These are phyloP conservation scores for Candida oleophila DNA, from an alignment of 805 yeast genomes.

Conservation along the genomic window DNA sequence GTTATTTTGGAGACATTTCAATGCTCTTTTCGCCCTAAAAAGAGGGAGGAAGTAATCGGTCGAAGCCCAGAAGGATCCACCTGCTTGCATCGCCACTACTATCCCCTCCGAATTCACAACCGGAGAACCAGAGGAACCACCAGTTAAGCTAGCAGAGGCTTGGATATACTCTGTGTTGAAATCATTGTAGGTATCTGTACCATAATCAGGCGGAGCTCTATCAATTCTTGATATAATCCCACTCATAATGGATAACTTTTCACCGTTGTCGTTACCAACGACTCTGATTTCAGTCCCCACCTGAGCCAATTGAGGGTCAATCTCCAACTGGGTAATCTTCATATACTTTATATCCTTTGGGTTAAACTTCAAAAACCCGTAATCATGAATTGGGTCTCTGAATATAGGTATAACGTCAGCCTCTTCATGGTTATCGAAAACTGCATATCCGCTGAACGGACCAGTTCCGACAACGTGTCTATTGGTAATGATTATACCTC, in stretches of 20 bases:
- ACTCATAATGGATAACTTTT: conserved; percentile 79
- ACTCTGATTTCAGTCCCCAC: conserved; percentile 94
- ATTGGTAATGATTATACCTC: conserved; percentile 88
- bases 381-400: conserved; percentile 94
- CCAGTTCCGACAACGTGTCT: conserved; percentile 96
- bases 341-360: conserved; percentile 72
- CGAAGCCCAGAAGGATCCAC: conserved; percentile 87
- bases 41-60: conserved; percentile 91
- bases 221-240: conserved; percentile 85
- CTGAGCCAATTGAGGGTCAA: conserved; percentile 78
- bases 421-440: conserved; percentile 93
- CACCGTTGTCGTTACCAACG: conserved; percentile 96
- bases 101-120: conserved; percentile 87
- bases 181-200: conserved; percentile 82
- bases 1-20: conserved; percentile 62
- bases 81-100: conserved; percentile 92
- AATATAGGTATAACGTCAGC: conserved; percentile 81
- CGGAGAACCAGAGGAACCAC: conserved; percentile 95
- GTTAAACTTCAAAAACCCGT: conserved; percentile 81
- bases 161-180: conserved; percentile 93
- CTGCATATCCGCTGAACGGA: conserved; percentile 87
- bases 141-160: conserved; percentile 95
- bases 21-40: conserved; percentile 78
- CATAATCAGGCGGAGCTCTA: conserved; percentile 93
- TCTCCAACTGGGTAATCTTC: conserved; percentile 60